phyloP scores from a whole-genome alignment of 805 yeast species.

The Hanseniaspora taiwanica region DNA sequence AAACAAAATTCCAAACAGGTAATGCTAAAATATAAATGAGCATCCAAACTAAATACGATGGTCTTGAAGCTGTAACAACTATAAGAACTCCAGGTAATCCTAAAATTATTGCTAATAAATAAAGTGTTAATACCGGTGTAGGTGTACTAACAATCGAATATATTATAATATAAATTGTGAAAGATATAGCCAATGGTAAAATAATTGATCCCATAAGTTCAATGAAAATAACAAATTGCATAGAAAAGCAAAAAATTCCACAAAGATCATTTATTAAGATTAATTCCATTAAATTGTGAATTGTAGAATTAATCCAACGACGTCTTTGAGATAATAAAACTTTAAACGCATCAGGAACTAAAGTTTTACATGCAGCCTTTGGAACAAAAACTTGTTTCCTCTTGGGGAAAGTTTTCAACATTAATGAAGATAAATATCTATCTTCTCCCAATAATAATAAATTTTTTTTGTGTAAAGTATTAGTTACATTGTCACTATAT shows the following conservation, averaged over 20 bases:
- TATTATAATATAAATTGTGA: slow-evolving; percentile 68
- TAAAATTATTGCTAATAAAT: slow-evolving; percentile 62
- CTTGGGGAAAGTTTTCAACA: slow-evolving; percentile 81
- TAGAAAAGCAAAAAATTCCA: slow-evolving; percentile 88
- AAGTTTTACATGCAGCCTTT: slow-evolving; percentile 83
- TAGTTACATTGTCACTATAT: slow-evolving; percentile 74
- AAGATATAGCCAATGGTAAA: slow-evolving; percentile 75
- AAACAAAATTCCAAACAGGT: slow-evolving; percentile 87
- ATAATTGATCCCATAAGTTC: slow-evolving; percentile 82
- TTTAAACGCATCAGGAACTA: slow-evolving; percentile 71
- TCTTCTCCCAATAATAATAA: slow-evolving; percentile 81
- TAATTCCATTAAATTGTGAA: slow-evolving; percentile 82
- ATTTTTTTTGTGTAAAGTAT: slow-evolving; percentile 77
- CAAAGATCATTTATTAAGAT: slow-evolving; percentile 75
- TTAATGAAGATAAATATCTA: slow-evolving; percentile 68
- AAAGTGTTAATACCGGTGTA: slow-evolving; percentile 64
- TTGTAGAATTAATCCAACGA: slow-evolving; percentile 94
- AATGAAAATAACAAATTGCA: slow-evolving; percentile 81
- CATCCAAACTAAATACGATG: slow-evolving; percentile 69
- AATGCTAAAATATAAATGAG: slow-evolving; percentile 61
- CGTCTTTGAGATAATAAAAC: slow-evolving; percentile 85
- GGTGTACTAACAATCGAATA: slow-evolving; percentile 59
- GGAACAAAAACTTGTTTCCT: slow-evolving; percentile 79
- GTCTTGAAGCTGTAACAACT: slow-evolving; percentile 64
- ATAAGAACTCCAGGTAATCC: slow-evolving; percentile 80